These are phyloP conservation scores for Fusarium burgessii DNA, from an alignment of 2,329 filamentous ascomycete species.

Conservation along the genomic window DNA sequence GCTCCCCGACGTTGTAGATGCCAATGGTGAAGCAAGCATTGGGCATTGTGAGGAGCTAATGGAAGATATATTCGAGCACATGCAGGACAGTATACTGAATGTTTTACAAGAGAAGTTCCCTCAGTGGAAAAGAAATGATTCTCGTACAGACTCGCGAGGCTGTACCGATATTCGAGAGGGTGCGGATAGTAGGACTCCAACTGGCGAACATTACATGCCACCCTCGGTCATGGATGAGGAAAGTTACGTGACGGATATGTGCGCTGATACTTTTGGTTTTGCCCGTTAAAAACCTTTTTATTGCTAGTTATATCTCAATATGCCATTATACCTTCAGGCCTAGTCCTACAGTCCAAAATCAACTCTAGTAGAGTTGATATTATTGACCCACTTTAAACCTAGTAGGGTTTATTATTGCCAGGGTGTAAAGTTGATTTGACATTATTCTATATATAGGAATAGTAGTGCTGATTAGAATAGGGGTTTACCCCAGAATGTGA, in stretches of 20 bases:
- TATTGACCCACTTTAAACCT: no score
- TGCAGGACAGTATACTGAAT: neutral
- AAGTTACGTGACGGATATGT: neutral
- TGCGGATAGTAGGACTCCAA: neutral
- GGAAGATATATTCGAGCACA: constrained; percentile 6
- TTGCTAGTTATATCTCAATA: no score
- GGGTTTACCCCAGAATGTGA: no score
- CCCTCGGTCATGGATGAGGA: neutral
- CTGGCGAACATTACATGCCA: neutral
- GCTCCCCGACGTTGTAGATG: neutral
- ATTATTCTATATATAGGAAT: no score
- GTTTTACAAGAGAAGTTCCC: constrained; percentile 1
- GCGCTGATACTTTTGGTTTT: neutral
- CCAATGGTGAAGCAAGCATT: neutral
- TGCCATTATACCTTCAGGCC: no score
- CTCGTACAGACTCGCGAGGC: constrained; percentile 4
- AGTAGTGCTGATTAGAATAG: no score
- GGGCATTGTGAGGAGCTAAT: neutral
- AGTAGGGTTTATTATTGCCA: no score
- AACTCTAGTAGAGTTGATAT: no score
- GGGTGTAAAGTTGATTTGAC: no score
- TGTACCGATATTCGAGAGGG: neutral
- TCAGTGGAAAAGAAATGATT: constrained; percentile 7
- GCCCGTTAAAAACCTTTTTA: no score
- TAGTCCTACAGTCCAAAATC: no score